phyloP scores from a whole-genome alignment of 352 stramenopile genomes.

The Thalassiosira livingstoniorum region DNA sequence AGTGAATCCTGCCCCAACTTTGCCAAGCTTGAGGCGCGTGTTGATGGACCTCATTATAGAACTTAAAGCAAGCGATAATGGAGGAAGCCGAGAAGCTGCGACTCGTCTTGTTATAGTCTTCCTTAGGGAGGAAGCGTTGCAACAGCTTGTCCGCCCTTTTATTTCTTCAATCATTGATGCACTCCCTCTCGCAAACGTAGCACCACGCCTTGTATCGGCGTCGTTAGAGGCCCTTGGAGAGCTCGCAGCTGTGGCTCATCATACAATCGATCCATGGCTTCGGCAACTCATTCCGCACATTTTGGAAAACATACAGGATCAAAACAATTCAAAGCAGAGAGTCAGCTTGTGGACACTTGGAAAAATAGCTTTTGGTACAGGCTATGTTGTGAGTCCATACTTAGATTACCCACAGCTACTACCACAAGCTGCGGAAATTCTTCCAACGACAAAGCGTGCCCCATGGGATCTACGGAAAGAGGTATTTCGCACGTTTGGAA shows the following conservation, averaged over 20 bases:
- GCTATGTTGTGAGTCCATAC: conserved; percentile 94
- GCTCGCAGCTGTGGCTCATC: conserved; percentile 91
- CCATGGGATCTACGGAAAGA: conserved; percentile 94
- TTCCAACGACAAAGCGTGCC: conserved; percentile 90
- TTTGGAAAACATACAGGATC: conserved; percentile 95
- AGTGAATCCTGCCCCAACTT: conserved; percentile 95
- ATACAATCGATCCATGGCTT: conserved; percentile 92
- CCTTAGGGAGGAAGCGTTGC: conserved; percentile 80
- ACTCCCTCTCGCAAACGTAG: conserved; percentile 87
- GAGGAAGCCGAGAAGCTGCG: conserved; percentile 88
- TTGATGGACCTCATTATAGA: conserved; percentile 95
- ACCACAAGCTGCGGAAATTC: conserved; percentile 88
- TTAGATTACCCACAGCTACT: conserved; percentile 94
- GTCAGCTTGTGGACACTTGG: conserved; percentile 95
- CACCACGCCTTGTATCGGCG: conserved; percentile 85
- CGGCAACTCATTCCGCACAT: conserved; percentile 95
- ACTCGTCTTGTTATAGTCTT: conserved; percentile 86
- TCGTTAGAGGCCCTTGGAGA: conserved; percentile 90
- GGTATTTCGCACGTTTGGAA: conserved; percentile 96
- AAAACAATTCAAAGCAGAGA: conserved; percentile 95
- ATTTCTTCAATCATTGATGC: conserved; percentile 90
- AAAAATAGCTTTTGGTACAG: conserved; percentile 92
- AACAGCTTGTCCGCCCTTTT: conserved; percentile 85
- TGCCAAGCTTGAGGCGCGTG: conserved; percentile 93
- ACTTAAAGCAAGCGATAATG: conserved; percentile 89